These are phyloP conservation scores for Ormosia emarginata DNA, from an alignment of 306 rosid genomes.

Conservation along the genomic window DNA sequence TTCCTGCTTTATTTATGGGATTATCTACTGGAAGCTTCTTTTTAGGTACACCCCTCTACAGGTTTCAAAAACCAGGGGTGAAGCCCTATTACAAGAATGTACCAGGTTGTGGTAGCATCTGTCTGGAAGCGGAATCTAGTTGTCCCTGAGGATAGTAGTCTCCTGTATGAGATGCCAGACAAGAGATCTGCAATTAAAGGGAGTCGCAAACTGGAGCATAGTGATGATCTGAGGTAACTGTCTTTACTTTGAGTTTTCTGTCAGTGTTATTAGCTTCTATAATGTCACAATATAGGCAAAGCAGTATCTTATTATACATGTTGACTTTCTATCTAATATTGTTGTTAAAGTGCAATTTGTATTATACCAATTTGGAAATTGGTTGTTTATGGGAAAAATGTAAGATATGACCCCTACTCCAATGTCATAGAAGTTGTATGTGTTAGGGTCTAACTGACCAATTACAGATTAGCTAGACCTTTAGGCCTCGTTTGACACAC, in stretches of 20 bases:
- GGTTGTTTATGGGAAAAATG: not conserved
- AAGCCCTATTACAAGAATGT: slow-evolving; percentile 90
- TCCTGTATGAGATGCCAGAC: slow-evolving; percentile 73
- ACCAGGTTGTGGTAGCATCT: slow-evolving; percentile 92
- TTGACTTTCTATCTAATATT: not conserved
- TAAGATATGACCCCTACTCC: not conserved
- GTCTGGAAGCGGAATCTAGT: slow-evolving; percentile 53
- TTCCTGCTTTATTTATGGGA: slow-evolving; percentile 87
- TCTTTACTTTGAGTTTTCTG: not conserved
- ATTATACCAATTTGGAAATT: not conserved
- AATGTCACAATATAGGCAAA: not conserved
- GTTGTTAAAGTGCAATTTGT: not conserved
- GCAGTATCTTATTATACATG: not conserved
- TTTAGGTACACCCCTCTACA: slow-evolving; percentile 76
- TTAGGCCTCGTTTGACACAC: not conserved
- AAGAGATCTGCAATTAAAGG: slow-evolving; percentile 85
- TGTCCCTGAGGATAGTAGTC: slow-evolving; percentile 72
- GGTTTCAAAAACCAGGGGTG: slow-evolving; percentile 99
- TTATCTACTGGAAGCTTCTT: slow-evolving; percentile 81
- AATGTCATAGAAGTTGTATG: not conserved
- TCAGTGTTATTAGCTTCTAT: not conserved
- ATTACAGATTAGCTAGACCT: not conserved
- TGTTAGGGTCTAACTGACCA: not conserved
- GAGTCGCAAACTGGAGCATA: slow-evolving; percentile 87
- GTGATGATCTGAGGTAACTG: slow-evolving; percentile 70